phyloP scores from a whole-genome alignment of 805 yeast genomes.

The Candida manassasensis region DNA sequence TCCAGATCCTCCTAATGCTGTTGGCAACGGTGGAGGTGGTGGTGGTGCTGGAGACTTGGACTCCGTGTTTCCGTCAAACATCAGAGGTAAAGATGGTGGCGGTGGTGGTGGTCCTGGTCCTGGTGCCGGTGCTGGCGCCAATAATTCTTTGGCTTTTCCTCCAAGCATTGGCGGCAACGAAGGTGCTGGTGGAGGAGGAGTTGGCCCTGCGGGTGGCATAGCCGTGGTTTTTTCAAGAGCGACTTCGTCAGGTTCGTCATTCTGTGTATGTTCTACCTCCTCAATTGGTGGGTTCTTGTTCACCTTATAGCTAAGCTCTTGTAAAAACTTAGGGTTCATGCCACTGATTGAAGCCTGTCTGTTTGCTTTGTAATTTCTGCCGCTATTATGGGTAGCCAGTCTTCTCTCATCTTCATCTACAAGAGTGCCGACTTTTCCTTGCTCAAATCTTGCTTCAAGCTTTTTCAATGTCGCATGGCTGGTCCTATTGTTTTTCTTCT shows the following conservation, averaged over 20 bases:
- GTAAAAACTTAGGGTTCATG: constrained; percentile 47
- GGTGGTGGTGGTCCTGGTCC: constrained; percentile 18
- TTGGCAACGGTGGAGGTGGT: constrained; percentile 7
- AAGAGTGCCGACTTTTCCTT: constrained; percentile 36
- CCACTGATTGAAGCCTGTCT: constrained; percentile 32
- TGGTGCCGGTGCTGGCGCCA: constrained; percentile 16
- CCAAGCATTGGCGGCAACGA: constrained; percentile 15
- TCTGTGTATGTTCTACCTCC: constrained; percentile 6
- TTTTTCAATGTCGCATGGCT: constrained; percentile 19
- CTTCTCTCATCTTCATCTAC: constrained; percentile 7
- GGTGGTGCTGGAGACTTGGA: constrained; percentile 22
- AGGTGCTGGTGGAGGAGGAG: constrained; percentile 26
- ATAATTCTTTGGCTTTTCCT: no score
- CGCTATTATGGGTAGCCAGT: constrained; percentile 11
- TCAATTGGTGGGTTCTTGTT: constrained; percentile 36
- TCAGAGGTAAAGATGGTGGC: constrained; percentile 17
- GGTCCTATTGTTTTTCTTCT: constrained; percentile 9
- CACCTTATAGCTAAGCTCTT: constrained; percentile 50
- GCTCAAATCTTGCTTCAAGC: constrained; percentile 42
- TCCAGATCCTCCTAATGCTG: constrained; percentile 1
- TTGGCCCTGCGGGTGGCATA: constrained; percentile 11
- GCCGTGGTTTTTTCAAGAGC: constrained; percentile 3
- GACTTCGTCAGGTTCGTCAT: background rate
- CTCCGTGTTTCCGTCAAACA: constrained; percentile 7
- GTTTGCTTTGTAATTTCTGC: constrained; percentile 21